These are phyloP conservation scores for Thamnidium elegans DNA, from an alignment of 192 early-diverging fungal species.

Conservation along the genomic window DNA sequence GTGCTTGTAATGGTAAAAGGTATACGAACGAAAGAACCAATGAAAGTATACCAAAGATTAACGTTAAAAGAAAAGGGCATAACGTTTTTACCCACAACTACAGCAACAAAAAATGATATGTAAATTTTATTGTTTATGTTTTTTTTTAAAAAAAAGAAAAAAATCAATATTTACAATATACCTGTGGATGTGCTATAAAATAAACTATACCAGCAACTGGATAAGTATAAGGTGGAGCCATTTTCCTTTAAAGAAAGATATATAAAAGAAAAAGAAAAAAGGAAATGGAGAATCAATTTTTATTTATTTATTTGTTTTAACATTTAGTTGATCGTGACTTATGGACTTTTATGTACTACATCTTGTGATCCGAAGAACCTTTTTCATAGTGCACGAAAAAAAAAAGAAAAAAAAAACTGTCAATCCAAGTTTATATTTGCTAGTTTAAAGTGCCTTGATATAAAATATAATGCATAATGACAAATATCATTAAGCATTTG, in stretches of 20 bases:
- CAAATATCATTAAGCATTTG: no score
- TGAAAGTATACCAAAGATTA: slow-evolving; percentile 43
- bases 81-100: slow-evolving; percentile 46
- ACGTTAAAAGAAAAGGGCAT: slow-evolving; percentile 51
- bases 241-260: not conserved
- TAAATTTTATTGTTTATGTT: not conserved
- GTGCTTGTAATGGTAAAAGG: slow-evolving; percentile 55
- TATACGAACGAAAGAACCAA: slow-evolving; percentile 54
- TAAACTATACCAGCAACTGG: slow-evolving; percentile 3
- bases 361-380: no score
- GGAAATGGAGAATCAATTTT: no score
- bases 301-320: no score
- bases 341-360: no score
- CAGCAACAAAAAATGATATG: not conserved
- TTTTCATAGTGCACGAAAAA: no score
- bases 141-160: not conserved
- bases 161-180: not conserved
- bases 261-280: no score
- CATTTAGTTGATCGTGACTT: no score
- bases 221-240: not conserved
- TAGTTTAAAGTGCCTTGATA: no score
- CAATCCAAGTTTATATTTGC: no score
- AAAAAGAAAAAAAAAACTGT: no score
- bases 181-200: slow-evolving; percentile 11
- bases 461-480: no score